Evolutionary conservation across 2,329 filamentous ascomycete genomes (phyloP), one percentile per base, ranked within the genome.

Genomic region (Neofusicoccum laricinum): DNA sequence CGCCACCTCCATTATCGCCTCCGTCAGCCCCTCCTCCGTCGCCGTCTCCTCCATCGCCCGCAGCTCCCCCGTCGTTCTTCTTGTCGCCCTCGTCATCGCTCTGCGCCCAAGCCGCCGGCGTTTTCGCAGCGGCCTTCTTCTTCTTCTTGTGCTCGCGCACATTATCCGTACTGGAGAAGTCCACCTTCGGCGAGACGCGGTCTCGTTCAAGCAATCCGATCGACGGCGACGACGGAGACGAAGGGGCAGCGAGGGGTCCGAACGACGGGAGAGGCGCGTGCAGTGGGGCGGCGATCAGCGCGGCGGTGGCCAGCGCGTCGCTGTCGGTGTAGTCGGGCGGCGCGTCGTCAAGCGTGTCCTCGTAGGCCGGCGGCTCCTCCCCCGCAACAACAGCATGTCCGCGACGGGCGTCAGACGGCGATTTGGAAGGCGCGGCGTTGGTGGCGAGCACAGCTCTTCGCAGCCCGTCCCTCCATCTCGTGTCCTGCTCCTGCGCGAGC

Each of bases 121-220:
- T 69, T 43, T 76, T 75, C 46, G 79, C 76, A 34, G 79, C 73
- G 66, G 82, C 76, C 75, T 89, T 89, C 65, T 79, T 77, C 32
- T 81, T 82, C 65, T 79, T 77, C 36, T 80, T 81, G 71, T 88
- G 82, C 59, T 80, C 73, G 40, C 75, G 77, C 66, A 81, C 69
- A 38, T 79, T 76, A 81, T 86, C 55, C 81, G 84, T 79, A 61
- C 82, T 85, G 21, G 79, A 78, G 65, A 90, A 85, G 71, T 91
- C 87, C 58, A 91, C 77, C 34, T 79, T 75, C 19, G 78, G 71
- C 21, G 77, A 2, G 10, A 36, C n/a, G 12, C 12, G 25, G 19
- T 21, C 32, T 14, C 32, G 32, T 32, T 50, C 32, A 6, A 36
- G 50, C 36, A 48, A 46, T 21, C 43, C 38, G 53, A 57, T 57